A percentile compares a stretch with the other conserved stretches of the same genome.
These are phyloP conservation scores for Coemansia sp. DNA, from an alignment of 192 early-diverging fungal species.

Conservation along the genomic window DNA sequence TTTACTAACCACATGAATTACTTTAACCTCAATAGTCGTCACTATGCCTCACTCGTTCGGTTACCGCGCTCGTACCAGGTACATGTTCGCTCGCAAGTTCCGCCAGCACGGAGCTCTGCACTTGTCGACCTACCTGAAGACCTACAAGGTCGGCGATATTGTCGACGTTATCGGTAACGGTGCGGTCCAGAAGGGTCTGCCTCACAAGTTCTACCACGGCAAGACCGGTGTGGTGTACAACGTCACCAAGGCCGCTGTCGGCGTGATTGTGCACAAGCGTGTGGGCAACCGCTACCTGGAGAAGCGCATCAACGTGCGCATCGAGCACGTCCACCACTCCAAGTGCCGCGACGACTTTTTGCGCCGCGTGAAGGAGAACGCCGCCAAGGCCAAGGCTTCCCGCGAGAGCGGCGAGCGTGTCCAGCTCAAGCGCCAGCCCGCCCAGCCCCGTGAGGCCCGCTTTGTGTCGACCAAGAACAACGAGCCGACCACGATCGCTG, in stretches of 20 bases:
- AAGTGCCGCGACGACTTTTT: constrained; percentile 98
- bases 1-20: neutral
- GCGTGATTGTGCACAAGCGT: constrained; percentile 97
- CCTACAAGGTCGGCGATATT: constrained; percentile 98
- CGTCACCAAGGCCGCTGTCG: constrained; percentile 98
- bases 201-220: constrained; percentile 99
- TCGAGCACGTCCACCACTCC: constrained; percentile 99
- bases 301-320: constrained; percentile 97
- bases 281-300: constrained; percentile 98
- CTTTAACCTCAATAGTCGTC: neutral
- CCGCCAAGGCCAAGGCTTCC: constrained; percentile 78
- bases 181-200: constrained; percentile 99
- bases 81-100: constrained; percentile 98
- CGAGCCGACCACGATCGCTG: constrained; percentile 87
- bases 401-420: constrained; percentile 71
- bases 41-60: constrained; percentile 83
- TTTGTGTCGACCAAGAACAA: constrained; percentile 86
- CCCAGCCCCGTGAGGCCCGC: constrained; percentile 82
- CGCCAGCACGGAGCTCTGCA: constrained; percentile 89
- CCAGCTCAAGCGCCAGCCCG: constrained; percentile 90
- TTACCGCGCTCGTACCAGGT: constrained; percentile 96
- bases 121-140: constrained; percentile 97
- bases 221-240: constrained; percentile 99
- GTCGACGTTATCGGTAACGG: constrained; percentile 99
- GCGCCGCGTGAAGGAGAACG: constrained; percentile 95